Percentiles rank a stretch among this genome's conserved stretches.
phyloP scores from a whole-genome alignment of 2,329 filamentous ascomycete species.

The Aspergillus sp. region DNA sequence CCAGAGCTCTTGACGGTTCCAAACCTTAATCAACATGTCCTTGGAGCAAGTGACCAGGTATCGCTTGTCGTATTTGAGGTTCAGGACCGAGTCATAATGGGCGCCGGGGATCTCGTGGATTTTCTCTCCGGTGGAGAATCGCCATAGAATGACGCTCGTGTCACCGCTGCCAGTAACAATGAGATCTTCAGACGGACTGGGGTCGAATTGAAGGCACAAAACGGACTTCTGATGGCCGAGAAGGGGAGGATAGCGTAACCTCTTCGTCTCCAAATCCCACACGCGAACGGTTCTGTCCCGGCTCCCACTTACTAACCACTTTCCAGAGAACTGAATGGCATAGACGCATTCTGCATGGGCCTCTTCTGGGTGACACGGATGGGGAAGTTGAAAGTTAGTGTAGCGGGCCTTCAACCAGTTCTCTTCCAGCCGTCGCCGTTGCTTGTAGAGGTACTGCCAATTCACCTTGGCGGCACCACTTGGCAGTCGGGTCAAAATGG shows the following conservation, averaged over 20 bases:
- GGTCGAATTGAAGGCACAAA: conserved; percentile 89
- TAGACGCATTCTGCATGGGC: conserved; percentile 91
- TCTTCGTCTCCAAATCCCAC: conserved; percentile 77
- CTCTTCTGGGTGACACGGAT: conserved; percentile 68
- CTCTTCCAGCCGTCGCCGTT: conserved; percentile 71
- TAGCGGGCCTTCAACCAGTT: conserved; percentile 84
- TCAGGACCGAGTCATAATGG: conserved; percentile 84
- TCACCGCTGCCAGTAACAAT: conserved; percentile 96
- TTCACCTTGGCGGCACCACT: conserved; percentile 53
- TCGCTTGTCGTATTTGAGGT: conserved; percentile 81
- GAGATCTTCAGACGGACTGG: conserved; percentile 74
- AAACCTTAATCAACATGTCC: conserved; percentile 93
- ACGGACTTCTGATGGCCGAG: conserved; percentile 76
- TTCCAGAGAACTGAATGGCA: conserved; percentile 76
- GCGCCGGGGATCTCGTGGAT: conserved; percentile 67
- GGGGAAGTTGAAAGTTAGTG: conserved; percentile 81
- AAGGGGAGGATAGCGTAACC: conserved; percentile 66
- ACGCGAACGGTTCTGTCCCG: conserved; percentile 79
- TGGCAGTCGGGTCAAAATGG: conserved; percentile 22
- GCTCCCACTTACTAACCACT: conserved; percentile 87
- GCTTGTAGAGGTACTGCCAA: conserved; percentile 88
- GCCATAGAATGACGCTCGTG: conserved; percentile 82
- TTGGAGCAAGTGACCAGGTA: conserved; percentile 96
- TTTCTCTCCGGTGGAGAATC: conserved; percentile 79
- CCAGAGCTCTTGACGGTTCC: conserved; percentile 66